Evolutionary conservation across 805 yeast genomes (phyloP), one percentile per base, ranked within the genome.

Genomic region (Scheffersomyces amazonensis): DNA sequence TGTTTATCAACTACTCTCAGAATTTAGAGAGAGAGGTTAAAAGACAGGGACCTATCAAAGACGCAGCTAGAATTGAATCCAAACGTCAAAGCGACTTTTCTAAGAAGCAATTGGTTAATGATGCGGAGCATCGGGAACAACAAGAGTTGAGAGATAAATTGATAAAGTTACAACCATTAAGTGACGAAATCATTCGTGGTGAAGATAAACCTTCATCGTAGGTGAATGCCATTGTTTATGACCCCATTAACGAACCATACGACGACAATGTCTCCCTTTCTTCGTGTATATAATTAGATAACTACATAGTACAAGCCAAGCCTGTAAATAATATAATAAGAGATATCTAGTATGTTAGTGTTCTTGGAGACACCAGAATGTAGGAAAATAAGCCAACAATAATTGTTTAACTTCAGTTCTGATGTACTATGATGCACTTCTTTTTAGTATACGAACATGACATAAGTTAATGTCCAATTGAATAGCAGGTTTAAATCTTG

Each of bases 41-140:
- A 32, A 81, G 83, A 52, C 86, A 78, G 50, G 96, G 96, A 1
- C 96, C 96, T 4, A 78, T 85, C 50, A 85, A 85, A 51, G 96
- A 87, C 56, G 88, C 89, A 2, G 77, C 70, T 42, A 66, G 95
- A 41, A 58, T 83, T 42, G 71, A 71, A 33, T 73, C 67, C 32
- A 75, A 75, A 52, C 46, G 54, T 46, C 60, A 64, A 49, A 58
- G 64, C 44, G 30, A 27, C n/a, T 54, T 67, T 52, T 46, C 55
- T 39, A 62, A 61, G 49, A 80, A 75, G 47, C 71, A 69, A 46
- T 39, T 56, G 38, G 60, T 75, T 30, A 86, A 86, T 57, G 70
- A 78, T 40, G 60, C 68, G 32, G 95, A 86, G 45, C 88, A 84
- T 53, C 76, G 73, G 41, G 70, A 75, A 35, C 93, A 86, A 53